Evolutionary conservation across 805 yeast genomes (phyloP).

Genomic region (Pachysolen tannophilus): DNA sequence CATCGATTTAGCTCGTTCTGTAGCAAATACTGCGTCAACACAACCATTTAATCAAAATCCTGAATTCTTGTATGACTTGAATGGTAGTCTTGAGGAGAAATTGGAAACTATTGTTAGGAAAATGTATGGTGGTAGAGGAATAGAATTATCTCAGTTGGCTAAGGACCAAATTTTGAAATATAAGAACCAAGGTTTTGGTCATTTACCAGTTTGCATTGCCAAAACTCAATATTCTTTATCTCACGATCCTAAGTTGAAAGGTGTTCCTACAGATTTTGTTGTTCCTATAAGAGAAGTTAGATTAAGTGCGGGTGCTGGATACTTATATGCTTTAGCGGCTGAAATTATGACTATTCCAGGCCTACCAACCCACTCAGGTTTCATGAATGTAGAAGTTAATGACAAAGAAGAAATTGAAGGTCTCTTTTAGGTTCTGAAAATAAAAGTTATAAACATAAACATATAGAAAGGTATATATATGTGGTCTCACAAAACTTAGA

Average conservation of each 20-base stretch:
- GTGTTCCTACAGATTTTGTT: constrained; percentile 73
- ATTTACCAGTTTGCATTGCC: constrained; percentile 78
- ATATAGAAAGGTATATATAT: too few species aligned
- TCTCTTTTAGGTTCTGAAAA: constrained; percentile 46
- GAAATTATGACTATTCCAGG: constrained; percentile 86
- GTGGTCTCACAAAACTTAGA: too few species aligned
- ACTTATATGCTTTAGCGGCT: constrained; percentile 77
- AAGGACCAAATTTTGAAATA: constrained; percentile 59
- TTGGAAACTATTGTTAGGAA: constrained; percentile 59
- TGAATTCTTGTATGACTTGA: constrained; percentile 52
- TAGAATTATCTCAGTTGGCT: constrained; percentile 64
- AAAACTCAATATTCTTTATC: constrained; percentile 81
- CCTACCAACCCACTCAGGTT: constrained; percentile 77
- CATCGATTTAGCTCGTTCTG: constrained; percentile 62
- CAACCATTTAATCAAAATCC: constrained; percentile 16
- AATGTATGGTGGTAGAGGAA: constrained; percentile 72
- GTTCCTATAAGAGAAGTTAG: constrained; percentile 79
- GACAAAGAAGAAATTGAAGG: constrained; percentile 81
- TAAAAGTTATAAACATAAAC: too few species aligned
- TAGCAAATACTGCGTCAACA: constrained; percentile 46
- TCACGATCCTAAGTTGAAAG: constrained; percentile 75
- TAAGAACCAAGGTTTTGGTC: constrained; percentile 67
- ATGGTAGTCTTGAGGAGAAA: constrained; percentile 60
- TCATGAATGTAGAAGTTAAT: constrained; percentile 78
- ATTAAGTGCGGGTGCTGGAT: constrained; percentile 85